phyloP scores from a whole-genome alignment of 306 rosid genomes.

The Datisca glomerata region DNA sequence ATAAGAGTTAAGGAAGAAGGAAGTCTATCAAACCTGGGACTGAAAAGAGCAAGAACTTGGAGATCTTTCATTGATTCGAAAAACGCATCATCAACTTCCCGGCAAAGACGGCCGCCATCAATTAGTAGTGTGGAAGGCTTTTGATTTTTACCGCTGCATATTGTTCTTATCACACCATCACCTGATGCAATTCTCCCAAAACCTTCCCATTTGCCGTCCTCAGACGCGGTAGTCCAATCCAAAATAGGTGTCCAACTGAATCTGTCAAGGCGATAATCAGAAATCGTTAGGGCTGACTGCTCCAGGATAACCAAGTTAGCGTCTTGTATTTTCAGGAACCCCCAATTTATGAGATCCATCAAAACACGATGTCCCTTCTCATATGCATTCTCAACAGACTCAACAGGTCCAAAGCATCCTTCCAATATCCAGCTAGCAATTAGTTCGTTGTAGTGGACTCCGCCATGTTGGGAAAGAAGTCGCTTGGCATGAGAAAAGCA shows the following conservation, averaged over 20 bases:
- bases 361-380: constrained; percentile 13
- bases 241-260: constrained; percentile 10
- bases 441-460: constrained; percentile 25
- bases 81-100: constrained; percentile 9
- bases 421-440: constrained; percentile 32
- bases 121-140: constrained; percentile 14
- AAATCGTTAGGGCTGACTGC: not conserved
- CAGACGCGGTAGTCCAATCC: constrained; percentile 20
- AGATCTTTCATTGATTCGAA: constrained; percentile 5
- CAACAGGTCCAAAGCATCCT: constrained; percentile 12
- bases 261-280: constrained; percentile 2
- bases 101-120: constrained; percentile 12
- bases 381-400: constrained; percentile 15
- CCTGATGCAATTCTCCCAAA: constrained; percentile 11
- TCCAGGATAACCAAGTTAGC: constrained; percentile 11
- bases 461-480: constrained; percentile 5
- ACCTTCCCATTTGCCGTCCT: constrained; percentile 8
- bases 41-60: constrained; percentile 12
- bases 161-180: constrained; percentile 16
- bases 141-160: not conserved
- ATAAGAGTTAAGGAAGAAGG: not conserved
- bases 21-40: constrained; percentile 12
- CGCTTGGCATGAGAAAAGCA: constrained; percentile 21
- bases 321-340: constrained; percentile 12
- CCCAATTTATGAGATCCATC: constrained; percentile 18